Evolutionary conservation across 2,329 filamentous ascomycete species (phyloP), one percentile per base, ranked within the genome.

Genomic region (Endoconidiophora polonica): DNA sequence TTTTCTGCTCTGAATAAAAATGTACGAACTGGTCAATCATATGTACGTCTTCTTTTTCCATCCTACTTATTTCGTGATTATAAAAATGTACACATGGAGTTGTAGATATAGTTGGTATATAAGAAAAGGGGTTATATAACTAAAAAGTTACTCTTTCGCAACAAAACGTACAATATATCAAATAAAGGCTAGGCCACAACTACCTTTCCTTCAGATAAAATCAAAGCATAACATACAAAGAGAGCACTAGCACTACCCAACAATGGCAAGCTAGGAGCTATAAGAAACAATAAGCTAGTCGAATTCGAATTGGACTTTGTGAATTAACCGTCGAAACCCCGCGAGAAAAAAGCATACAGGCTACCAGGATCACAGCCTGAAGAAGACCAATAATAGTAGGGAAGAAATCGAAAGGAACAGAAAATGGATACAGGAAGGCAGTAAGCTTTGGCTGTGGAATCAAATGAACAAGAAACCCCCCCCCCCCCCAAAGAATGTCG

Each of bases 131-230:
- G n/a, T 47, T 37, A 37, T 33, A 42, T 43, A 48, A 48, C 46
- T 48, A 42, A 48, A n/a, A 48, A 48, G 46, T 48, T 48, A 48
- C 46, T 40, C 26, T 33, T 33, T 33, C 26, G 26, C 26, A 29
- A 3, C 2, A 33, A 33, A 33, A 33, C 12, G 26, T 33, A 33
- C 26, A 33, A 33, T 33, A 10, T 33, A 33, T 33, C 26, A 33
- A 33, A 10, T 9, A 6, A 10, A 33, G 26, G 26, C 26, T 33
- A 33, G 12, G 26, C 26, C 26, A 10, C 2, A 33, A 33, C 12
- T 33, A 3, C 26, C 26, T 33, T 10, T 33, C 26, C 26, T 10
- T 10, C 5, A 6, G 12, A 33, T 33, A 33, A 33, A 33, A 9
- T 18, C 16, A 18, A 33, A 33, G 26, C 26, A 1, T 9, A 33